Percentiles rank a stretch among this genome's conserved stretches.
These are phyloP conservation scores for Dendrobium huoshanense DNA, from an alignment of 106 monocot genomes.

Conservation along the genomic window DNA sequence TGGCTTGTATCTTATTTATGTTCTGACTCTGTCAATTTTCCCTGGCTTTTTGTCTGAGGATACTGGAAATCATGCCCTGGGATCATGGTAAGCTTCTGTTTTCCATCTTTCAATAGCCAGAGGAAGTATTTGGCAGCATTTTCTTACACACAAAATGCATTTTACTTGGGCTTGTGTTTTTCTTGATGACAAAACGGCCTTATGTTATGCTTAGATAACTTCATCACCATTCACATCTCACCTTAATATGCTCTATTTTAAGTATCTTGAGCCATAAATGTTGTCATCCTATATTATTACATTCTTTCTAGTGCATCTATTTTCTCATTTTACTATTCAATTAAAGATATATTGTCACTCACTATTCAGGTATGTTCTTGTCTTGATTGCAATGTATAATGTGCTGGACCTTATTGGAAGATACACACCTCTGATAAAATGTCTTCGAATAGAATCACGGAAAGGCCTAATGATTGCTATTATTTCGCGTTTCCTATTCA, in stretches of 20 bases:
- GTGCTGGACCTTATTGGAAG: constrained; percentile 75
- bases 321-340: not conserved
- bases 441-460: constrained; percentile 44
- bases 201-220: not conserved
- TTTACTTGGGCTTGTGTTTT: not conserved
- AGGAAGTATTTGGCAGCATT: too few relatives aligned
- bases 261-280: not conserved
- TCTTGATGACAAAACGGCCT: not conserved
- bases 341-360: constrained; percentile 1
- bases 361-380: constrained; percentile 66
- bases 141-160: too few relatives aligned
- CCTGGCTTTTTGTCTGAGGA: constrained; percentile 91
- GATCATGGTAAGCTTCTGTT: constrained; percentile 52
- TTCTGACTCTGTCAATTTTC: constrained; percentile 78
- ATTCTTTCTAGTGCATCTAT: not conserved
- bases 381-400: constrained; percentile 81
- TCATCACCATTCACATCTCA: not conserved
- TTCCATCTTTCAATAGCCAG: too few relatives aligned
- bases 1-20: constrained; percentile 55
- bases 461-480: constrained; percentile 34
- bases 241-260: not conserved
- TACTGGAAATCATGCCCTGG: constrained; percentile 70
- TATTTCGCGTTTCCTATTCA: constrained; percentile 54
- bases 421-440: constrained; percentile 46
- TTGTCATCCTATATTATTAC: not conserved